These are phyloP conservation scores for Pseudozyma sp. DNA, from an alignment of 1,284 basidiomycete species.

Conservation along the genomic window DNA sequence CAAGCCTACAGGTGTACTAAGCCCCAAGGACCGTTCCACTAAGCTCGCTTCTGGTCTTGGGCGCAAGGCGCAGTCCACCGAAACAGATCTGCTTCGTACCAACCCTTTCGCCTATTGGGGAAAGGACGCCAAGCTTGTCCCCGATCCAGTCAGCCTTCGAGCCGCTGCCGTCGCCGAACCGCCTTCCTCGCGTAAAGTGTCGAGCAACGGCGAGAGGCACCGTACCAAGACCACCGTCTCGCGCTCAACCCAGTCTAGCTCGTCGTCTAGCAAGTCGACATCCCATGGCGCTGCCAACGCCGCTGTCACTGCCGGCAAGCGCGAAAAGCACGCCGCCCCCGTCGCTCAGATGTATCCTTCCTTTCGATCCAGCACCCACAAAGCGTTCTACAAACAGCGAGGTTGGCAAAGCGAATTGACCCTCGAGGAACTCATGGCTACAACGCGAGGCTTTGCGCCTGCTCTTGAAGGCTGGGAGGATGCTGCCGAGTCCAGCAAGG, in stretches of 20 bases:
- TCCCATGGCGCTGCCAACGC: conserved; percentile 7
- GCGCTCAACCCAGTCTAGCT: conserved; percentile 24
- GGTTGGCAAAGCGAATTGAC: conserved; percentile 51
- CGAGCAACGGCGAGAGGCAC: conserved; percentile 20
- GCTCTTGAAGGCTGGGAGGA: conserved; percentile 38
- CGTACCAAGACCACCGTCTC: conserved; percentile 47
- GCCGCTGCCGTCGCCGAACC: conserved; percentile 3
- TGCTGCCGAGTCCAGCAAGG: conserved; percentile 8
- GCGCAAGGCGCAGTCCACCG: conserved; percentile 39
- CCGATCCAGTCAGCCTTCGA: conserved; percentile 28
- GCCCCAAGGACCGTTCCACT: conserved; percentile 35
- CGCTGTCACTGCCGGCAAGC: conserved; percentile 16
- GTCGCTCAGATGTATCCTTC: conserved; percentile 58
- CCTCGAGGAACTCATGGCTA: conserved; percentile 58
- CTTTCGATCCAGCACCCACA: conserved; percentile 22
- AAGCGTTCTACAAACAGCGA: conserved; percentile 36
- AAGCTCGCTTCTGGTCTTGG: conserved; percentile 24
- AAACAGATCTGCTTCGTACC: conserved; percentile 58
- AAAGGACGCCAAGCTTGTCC: conserved; percentile 42
- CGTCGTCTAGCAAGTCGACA: conserved; percentile 14
- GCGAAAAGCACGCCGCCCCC: conserved; percentile 60
- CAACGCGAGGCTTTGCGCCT: conserved; percentile 22
- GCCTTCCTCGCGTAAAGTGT: conserved; percentile 18
- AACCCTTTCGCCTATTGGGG: conserved; percentile 63
- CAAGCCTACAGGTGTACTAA: conserved; percentile 51